Conservation (phyloP, 2,329 filamentous ascomycete species). For the Colletotrichum sp. region DNA sequence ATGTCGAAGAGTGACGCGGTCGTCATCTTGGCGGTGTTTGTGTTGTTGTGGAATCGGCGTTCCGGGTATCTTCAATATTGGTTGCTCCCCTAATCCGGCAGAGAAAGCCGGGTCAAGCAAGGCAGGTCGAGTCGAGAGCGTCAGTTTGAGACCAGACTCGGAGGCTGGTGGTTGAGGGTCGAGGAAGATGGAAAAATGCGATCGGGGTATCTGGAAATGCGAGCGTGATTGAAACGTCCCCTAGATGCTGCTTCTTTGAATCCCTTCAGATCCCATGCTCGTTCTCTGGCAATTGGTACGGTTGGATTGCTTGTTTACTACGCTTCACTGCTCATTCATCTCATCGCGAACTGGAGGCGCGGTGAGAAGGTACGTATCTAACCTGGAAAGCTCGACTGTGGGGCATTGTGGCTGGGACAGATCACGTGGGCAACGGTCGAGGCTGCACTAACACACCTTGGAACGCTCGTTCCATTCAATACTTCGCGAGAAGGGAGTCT, state of each 20-base stretch:
- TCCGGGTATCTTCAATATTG: not conserved
- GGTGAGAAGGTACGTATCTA: constrained; percentile 3
- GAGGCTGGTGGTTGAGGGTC: not conserved
- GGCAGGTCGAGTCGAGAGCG: not conserved
- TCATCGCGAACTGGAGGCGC: constrained; percentile 6
- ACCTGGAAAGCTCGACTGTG: not conserved
- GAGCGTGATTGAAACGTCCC: not conserved
- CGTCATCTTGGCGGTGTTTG: constrained; percentile 3
- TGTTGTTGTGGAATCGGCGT: not conserved
- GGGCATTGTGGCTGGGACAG: not conserved
- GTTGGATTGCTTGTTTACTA: not conserved
- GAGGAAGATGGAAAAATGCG: not conserved
- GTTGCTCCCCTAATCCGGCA: not conserved
- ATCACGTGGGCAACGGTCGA: not conserved
- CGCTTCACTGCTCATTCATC: not conserved
- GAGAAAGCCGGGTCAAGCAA: not conserved
- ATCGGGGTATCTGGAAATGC: not conserved
- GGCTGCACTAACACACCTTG: not conserved
- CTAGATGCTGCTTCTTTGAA: not conserved
- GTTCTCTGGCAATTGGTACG: not conserved
- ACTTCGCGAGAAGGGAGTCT: not conserved
- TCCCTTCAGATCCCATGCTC: constrained; percentile 1
- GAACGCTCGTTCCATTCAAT: not conserved
- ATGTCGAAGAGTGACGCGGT: constrained; percentile 21
- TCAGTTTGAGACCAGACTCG: not conserved